A percentile compares a stretch with the other conserved stretches of the same genome.
Evolutionary conservation across 2,329 filamentous ascomycete genomes (phyloP).

Genomic region (Calonectria montana): DNA sequence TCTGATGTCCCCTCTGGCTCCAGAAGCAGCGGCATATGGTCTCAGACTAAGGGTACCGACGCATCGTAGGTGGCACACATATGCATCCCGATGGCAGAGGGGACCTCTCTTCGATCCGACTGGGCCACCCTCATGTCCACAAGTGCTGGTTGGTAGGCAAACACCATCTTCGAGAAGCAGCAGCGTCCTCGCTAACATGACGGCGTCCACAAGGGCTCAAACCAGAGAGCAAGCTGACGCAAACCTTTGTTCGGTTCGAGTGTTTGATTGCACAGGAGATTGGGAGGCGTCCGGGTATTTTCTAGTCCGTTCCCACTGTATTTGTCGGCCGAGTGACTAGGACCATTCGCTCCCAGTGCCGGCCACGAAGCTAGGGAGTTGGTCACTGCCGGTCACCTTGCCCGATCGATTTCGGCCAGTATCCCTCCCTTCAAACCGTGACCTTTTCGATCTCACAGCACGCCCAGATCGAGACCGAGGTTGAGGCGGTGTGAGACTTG

Average conservation of each 20-base stretch:
- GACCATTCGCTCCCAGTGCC: background rate
- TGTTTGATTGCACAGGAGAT: conserved; percentile 22
- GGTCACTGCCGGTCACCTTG: background rate
- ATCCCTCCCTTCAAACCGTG: background rate
- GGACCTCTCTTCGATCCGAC: background rate
- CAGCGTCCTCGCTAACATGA: conserved; percentile 27
- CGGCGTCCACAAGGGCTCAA: conserved; percentile 6
- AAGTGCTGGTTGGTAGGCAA: conserved; percentile 11
- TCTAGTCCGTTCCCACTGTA: background rate
- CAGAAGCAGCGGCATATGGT: background rate
- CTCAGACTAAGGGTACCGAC: background rate
- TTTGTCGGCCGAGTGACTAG: conserved; percentile 20
- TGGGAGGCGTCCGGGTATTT: conserved; percentile 18
- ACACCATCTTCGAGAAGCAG: conserved; percentile 22
- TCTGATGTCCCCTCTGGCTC: background rate
- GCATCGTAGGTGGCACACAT: background rate
- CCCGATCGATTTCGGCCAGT: background rate
- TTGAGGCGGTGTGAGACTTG: conserved; percentile 11
- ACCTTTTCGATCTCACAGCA: conserved; percentile 5
- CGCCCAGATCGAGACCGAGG: background rate
- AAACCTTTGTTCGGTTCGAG: conserved; percentile 5
- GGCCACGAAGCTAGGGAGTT: background rate
- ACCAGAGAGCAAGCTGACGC: background rate
- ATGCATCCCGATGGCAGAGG: background rate
- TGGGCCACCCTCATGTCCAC: background rate